Evolutionary conservation across 352 stramenopile species (phyloP).

Genomic region (Globisporangium nunn): DNA sequence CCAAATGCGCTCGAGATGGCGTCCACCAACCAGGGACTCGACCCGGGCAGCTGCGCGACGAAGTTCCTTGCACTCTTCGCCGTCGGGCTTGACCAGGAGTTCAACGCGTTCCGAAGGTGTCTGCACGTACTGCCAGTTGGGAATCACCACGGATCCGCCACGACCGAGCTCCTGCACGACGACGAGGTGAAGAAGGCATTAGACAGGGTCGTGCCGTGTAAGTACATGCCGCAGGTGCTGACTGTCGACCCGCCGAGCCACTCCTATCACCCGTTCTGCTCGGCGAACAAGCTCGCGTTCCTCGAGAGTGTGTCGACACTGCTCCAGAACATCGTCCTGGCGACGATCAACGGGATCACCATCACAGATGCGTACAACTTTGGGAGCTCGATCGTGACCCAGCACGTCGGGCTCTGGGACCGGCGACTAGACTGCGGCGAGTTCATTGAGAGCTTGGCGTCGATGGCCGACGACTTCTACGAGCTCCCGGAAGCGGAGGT

Average conservation of each 20-base stretch:
- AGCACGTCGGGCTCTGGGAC: conserved; percentile 15
- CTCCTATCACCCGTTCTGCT: conserved; percentile 29
- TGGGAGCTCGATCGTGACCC: conserved; percentile 15
- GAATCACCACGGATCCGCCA: conserved; percentile 9
- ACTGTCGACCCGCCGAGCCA: conserved; percentile 36
- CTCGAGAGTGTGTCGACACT: conserved; percentile 54
- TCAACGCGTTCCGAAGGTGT: conserved; percentile 55
- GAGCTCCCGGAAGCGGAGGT: conserved; percentile 18
- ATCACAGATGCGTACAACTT: conserved; percentile 27
- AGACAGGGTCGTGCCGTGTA: conserved; percentile 25
- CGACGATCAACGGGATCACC: conserved; percentile 41
- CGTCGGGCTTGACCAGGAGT: conserved; percentile 56
- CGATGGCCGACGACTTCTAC: conserved; percentile 20
- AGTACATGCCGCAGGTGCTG: conserved; percentile 40
- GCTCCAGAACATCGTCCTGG: conserved; percentile 58
- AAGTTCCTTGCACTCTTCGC: conserved; percentile 46
- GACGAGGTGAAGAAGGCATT: conserved; percentile 34
- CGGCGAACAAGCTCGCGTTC: conserved; percentile 36
- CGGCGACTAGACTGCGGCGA: conserved; percentile 30
- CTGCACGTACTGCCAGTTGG: conserved; percentile 37
- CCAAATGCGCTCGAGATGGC: conserved; percentile 1
- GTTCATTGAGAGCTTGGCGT: conserved; percentile 26
- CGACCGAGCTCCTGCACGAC: conserved; percentile 20
- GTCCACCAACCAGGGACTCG: conserved; percentile 1
- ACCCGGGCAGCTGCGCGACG: not conserved